Percentiles rank a stretch among this genome's conserved stretches.
These are phyloP conservation scores for Jamesozyma piceae DNA, from an alignment of 805 yeast genomes.

Conservation along the genomic window DNA sequence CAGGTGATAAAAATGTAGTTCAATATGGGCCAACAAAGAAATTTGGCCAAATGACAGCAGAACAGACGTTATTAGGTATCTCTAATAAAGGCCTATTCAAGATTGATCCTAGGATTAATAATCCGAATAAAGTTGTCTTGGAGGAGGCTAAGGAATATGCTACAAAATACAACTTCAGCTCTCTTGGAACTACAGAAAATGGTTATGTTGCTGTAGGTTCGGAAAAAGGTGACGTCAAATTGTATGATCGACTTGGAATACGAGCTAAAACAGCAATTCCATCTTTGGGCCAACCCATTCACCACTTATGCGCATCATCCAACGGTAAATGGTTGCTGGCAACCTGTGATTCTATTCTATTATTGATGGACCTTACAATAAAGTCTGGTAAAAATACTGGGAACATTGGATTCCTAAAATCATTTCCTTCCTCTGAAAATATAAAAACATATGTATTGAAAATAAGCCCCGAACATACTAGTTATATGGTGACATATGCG, in stretches of 20 bases:
- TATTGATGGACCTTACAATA: conserved; percentile 59
- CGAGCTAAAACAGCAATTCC: conserved; percentile 74
- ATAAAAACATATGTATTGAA: conserved; percentile 63
- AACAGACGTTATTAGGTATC: conserved; percentile 65
- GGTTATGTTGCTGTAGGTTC: conserved; percentile 77
- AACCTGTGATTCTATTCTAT: conserved; percentile 63
- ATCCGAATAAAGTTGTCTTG: conserved; percentile 49
- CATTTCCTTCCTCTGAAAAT: conserved; percentile 54
- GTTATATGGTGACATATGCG: conserved; percentile 45
- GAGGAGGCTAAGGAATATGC: conserved; percentile 46
- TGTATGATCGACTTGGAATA: conserved; percentile 63
- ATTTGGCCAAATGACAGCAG: conserved; percentile 63
- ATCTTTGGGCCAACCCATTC: conserved; percentile 67
- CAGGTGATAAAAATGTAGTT: conserved; percentile 42
- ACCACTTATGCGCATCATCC: conserved; percentile 59
- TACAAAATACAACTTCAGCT: conserved; percentile 45
- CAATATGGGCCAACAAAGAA: conserved; percentile 63
- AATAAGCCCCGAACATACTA: conserved; percentile 63
- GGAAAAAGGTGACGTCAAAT: conserved; percentile 61
- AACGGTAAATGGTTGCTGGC: conserved; percentile 79
- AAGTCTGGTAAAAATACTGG: conserved; percentile 55
- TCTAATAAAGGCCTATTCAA: conserved; percentile 58
- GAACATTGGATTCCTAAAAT: conserved; percentile 50
- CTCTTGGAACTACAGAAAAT: conserved; percentile 59
- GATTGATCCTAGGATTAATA: conserved; percentile 66